Evolutionary conservation across 352 stramenopile genomes (phyloP).

Genomic region (Pythium dissotocum): DNA sequence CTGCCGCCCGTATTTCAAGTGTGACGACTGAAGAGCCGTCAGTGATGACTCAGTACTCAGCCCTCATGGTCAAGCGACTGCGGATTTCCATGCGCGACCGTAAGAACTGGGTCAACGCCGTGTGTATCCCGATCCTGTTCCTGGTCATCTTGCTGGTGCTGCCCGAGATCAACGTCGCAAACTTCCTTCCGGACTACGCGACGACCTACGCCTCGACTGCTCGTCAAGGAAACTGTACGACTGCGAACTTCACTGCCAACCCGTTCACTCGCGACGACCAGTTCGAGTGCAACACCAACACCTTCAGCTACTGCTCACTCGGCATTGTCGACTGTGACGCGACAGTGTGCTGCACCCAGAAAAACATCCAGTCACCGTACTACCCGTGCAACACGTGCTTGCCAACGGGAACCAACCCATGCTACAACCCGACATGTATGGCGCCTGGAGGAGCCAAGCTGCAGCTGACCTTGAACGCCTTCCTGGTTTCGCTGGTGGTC

Average conservation of each 20-base stretch:
- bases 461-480: constrained; percentile 48
- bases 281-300: constrained; percentile 15
- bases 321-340: constrained; percentile 49
- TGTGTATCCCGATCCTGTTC: constrained; percentile 53
- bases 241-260: constrained; percentile 11
- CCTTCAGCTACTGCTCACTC: constrained; percentile 46
- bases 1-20: constrained; percentile 9
- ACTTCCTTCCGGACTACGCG: constrained; percentile 42
- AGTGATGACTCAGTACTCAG: constrained; percentile 45
- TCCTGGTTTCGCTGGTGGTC: constrained; percentile 39
- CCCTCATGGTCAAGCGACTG: constrained; percentile 59
- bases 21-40: constrained; percentile 29
- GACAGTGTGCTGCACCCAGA: constrained; percentile 43
- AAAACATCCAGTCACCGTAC: constrained; percentile 42
- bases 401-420: constrained; percentile 27
- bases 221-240: constrained; percentile 33
- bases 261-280: neutral
- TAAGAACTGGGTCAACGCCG: constrained; percentile 58
- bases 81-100: constrained; percentile 64
- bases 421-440: constrained; percentile 41
- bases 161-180: constrained; percentile 59
- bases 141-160: constrained; percentile 33
- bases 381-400: constrained; percentile 45
- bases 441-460: constrained; percentile 37
- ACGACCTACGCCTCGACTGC: constrained; percentile 22